Conservation (phyloP, 768 basidiomycete species). For the Leccinum aurantiacum region DNA sequence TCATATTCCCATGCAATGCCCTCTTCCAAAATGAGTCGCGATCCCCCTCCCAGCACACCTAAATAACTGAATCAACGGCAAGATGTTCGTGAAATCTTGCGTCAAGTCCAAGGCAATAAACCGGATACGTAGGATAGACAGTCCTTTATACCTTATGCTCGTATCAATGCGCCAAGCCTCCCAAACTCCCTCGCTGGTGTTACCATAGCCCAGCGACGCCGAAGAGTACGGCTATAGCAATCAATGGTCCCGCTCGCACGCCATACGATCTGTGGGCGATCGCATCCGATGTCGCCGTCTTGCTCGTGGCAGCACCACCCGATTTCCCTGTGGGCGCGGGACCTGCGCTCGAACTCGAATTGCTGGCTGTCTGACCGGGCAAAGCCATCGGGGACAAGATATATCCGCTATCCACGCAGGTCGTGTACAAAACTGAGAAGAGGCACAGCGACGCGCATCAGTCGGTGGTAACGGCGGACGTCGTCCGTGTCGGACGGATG, state of each 20-base stretch:
- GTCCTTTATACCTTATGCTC: constrained; percentile 1
- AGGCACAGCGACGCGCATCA: neutral
- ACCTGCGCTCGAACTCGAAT: constrained; percentile 11
- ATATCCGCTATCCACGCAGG: constrained; percentile 29
- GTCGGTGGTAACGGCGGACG: neutral
- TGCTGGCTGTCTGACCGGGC: constrained; percentile 26
- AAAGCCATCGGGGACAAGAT: constrained; percentile 24
- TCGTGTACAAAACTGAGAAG: constrained; percentile 23
- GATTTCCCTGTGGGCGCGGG: neutral
- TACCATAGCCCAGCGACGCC: constrained; percentile 15
- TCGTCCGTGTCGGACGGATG: neutral
- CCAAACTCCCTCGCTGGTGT: neutral
- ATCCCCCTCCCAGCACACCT: neutral
- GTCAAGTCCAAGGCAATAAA: constrained; percentile 9
- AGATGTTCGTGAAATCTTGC: neutral
- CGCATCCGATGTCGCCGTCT: neutral
- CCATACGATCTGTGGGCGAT: neutral
- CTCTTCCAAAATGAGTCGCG: neutral
- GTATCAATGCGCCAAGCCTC: neutral
- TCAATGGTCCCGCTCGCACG: neutral
- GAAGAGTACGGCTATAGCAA: constrained; percentile 11
- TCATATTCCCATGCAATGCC: constrained; percentile 6
- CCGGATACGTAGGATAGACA: constrained; percentile 9
- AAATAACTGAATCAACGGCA: neutral
- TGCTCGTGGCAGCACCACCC: neutral